Evolutionary conservation across 169 alveolate species (phyloP).

Genomic region (Plasmodium gallinaceum): DNA sequence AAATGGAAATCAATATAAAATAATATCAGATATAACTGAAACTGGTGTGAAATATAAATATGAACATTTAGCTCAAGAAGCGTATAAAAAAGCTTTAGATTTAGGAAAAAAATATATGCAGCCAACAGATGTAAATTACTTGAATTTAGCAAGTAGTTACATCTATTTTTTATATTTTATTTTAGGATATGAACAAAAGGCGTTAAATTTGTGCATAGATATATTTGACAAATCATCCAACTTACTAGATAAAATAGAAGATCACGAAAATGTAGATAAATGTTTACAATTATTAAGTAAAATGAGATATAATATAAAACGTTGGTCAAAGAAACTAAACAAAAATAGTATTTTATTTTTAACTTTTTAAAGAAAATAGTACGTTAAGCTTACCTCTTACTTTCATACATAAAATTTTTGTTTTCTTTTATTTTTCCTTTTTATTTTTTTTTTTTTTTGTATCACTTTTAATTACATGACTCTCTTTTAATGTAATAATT

Average conservation of each 20-base stretch:
- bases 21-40: slow-evolving; percentile 60
- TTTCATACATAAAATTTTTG: no score
- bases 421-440: no score
- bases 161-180: slow-evolving; percentile 47
- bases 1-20: slow-evolving; percentile 60
- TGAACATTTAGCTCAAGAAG: slow-evolving; percentile 63
- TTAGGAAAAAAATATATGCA: slow-evolving; percentile 16
- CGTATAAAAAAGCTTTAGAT: slow-evolving; percentile 44
- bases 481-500: no score
- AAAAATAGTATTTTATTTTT: slow-evolving; percentile 46
- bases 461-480: no score
- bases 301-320: slow-evolving; percentile 50
- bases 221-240: slow-evolving; percentile 39
- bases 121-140: slow-evolving; percentile 47
- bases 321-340: slow-evolving; percentile 57
- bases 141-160: slow-evolving; percentile 46
- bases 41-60: slow-evolving; percentile 75
- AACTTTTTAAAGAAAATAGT: no score
- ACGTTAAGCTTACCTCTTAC: no score
- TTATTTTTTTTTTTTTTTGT: no score
- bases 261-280: slow-evolving; percentile 27
- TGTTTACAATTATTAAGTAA: slow-evolving; percentile 47
- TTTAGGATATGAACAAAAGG: slow-evolving; percentile 56
- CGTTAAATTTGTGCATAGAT: slow-evolving; percentile 20
- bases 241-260: slow-evolving; percentile 21